These are phyloP conservation scores for Suillus spraguei DNA, from an alignment of 768 basidiomycete genomes.

Conservation along the genomic window DNA sequence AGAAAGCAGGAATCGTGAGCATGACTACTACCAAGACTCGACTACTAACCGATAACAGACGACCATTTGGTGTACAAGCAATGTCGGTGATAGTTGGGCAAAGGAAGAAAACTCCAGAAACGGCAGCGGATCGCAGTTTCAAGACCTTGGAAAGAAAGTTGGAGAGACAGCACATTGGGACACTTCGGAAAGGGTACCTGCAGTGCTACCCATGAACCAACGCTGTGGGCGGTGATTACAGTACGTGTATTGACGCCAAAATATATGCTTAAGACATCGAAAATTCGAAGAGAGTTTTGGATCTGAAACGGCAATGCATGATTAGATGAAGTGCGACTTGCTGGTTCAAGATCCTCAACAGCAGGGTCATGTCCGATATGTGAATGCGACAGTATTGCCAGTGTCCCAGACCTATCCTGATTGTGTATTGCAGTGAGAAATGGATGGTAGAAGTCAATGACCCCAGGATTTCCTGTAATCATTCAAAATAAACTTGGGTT, in stretches of 20 bases:
- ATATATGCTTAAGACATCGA: constrained; percentile 43
- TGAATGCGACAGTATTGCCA: constrained; percentile 62
- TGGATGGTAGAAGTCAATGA: constrained; percentile 65
- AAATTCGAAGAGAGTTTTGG: constrained; percentile 53
- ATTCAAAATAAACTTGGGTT: constrained; percentile 7
- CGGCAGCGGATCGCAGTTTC: constrained; percentile 42
- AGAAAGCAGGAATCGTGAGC: neutral
- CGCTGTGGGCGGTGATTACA: constrained; percentile 64
- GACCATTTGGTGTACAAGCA: constrained; percentile 64
- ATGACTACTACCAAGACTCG: neutral
- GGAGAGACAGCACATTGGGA: neutral
- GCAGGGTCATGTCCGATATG: constrained; percentile 64
- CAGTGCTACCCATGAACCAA: constrained; percentile 70
- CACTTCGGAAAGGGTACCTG: constrained; percentile 44
- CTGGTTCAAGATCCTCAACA: constrained; percentile 21
- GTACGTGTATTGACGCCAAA: constrained; percentile 41
- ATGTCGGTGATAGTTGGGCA: constrained; percentile 75
- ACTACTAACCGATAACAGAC: constrained; percentile 52
- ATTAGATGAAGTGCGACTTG: constrained; percentile 25
- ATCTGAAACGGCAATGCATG: constrained; percentile 52
- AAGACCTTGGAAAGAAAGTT: constrained; percentile 42
- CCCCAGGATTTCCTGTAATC: constrained; percentile 53
- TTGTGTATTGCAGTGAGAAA: constrained; percentile 59
- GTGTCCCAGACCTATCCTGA: constrained; percentile 31
- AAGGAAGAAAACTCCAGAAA: constrained; percentile 56